These are phyloP conservation scores for Diddensiella caesifluorescens DNA, from an alignment of 805 yeast species.

Conservation along the genomic window DNA sequence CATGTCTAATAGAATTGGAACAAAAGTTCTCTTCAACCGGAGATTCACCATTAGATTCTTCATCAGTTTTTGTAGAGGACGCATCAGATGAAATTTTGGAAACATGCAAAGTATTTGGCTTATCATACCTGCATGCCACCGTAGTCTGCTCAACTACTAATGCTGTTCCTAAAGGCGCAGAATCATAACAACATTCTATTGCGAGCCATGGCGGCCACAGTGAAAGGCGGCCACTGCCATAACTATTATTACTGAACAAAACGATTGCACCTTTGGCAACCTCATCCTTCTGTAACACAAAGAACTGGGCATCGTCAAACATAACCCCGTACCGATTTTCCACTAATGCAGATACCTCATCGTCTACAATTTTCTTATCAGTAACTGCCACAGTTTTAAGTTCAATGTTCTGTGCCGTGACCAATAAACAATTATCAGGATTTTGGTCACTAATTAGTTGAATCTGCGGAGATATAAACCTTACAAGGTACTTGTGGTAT, in stretches of 20 bases:
- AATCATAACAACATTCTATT: conserved; percentile 58
- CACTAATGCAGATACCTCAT: conserved; percentile 42
- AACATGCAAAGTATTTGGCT: conserved; percentile 43
- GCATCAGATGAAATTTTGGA: conserved; percentile 16
- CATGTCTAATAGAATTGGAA: conserved; percentile 18
- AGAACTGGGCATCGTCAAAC: conserved; percentile 66
- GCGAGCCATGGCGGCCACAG: conserved; percentile 93
- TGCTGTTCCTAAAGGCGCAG: conserved; percentile 42
- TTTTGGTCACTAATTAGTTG: conserved; percentile 55
- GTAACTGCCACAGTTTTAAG: conserved; percentile 62
- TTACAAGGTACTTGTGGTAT: conserved; percentile 54
- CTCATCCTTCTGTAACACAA: conserved; percentile 54
- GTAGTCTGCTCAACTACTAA: conserved; percentile 62
- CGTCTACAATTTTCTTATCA: conserved; percentile 38
- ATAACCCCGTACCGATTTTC: conserved; percentile 67
- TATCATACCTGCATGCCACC: conserved; percentile 54
- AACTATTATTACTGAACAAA: conserved; percentile 44
- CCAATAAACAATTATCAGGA: conserved; percentile 54
- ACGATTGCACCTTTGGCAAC: conserved; percentile 38
- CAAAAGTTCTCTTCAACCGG: conserved; percentile 20
- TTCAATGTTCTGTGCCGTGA: conserved; percentile 71
- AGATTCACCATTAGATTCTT: conserved; percentile 17
- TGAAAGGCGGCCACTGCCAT: conserved; percentile 47
- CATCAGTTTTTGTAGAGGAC: conserved; percentile 8
- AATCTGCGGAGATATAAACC: conserved; percentile 75